Conservation (phyloP, 768 basidiomycete species). For the Boletus subcaerulescens region DNA sequence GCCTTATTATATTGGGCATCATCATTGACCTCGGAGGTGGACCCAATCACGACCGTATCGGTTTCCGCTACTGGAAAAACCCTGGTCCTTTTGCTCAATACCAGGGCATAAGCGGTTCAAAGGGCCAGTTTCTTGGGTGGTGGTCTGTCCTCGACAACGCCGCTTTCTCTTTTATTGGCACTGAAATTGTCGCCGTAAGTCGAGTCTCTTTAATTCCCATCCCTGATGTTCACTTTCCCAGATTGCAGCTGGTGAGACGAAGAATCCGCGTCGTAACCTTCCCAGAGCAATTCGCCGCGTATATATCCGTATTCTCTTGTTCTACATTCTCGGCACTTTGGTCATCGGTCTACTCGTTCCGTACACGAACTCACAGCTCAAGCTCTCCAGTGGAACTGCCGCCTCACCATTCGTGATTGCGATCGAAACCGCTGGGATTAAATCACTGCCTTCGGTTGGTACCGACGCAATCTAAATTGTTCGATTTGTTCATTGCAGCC, state of each 20-base stretch:
- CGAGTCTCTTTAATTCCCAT: neutral
- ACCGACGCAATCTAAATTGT: constrained; percentile 14
- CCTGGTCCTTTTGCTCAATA: constrained; percentile 88
- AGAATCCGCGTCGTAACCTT: constrained; percentile 74
- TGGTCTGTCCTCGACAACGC: constrained; percentile 79
- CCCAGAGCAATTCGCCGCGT: constrained; percentile 58
- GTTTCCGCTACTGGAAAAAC: constrained; percentile 71
- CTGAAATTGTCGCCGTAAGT: constrained; percentile 87
- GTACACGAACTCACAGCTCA: constrained; percentile 56
- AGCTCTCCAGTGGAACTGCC: constrained; percentile 52
- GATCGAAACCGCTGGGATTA: constrained; percentile 82
- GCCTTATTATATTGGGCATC: constrained; percentile 64
- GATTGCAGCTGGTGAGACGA: constrained; percentile 89
- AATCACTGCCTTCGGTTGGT: constrained; percentile 69
- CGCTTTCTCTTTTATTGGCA: constrained; percentile 91
- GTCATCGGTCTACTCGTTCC: constrained; percentile 85
- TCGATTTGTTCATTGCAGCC: neutral
- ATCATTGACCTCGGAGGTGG: constrained; percentile 88
- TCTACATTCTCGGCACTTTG: constrained; percentile 65
- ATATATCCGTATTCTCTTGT: constrained; percentile 78
- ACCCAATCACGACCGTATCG: constrained; percentile 68
- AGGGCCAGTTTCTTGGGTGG: constrained; percentile 75
- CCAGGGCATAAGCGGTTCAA: constrained; percentile 55
- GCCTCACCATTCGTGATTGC: constrained; percentile 92
- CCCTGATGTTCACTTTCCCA: constrained; percentile 25